Evolutionary conservation across 139 green algal genomes (phyloP), one percentile per base, ranked within the genome.

Genomic region (Volvox reticuliferus): DNA sequence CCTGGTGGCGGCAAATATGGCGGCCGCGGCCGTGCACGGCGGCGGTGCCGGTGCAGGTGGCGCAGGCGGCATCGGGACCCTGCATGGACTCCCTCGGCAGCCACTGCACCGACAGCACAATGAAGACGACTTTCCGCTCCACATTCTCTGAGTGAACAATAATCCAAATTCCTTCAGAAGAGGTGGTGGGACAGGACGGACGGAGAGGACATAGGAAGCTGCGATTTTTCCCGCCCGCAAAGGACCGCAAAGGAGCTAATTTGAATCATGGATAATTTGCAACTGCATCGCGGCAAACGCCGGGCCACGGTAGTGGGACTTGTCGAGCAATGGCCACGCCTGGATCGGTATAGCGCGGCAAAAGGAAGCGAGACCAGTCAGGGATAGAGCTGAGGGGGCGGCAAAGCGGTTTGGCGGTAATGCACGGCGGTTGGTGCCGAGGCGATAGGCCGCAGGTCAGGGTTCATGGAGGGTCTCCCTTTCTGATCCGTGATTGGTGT

Each of bases 51-150:
- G 62, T 50, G 73, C 30, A 22, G 73, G 77, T 14, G 78, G 78
- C 78, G 78, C 37, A 18, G 79, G 79, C 1, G 37, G 37, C 12
- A 50, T 44, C 50, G 36, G 83, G 62, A 13, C 63, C 65, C 21
- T 61, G 16, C 21, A 50, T 14, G 85, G 28, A 36, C 26, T 20
- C 20, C 83, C 37, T 37, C 69, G 79, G 44, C 50, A 55, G 24
- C 1, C 79, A 6, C 50, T 32, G 12, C 79, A 71, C 20, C 50
- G 14, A 2, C 79, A 24, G 1, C 26, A 82, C 28, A 89, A 89
- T 28, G 85, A 89, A 30, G 85, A 89, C 44, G 85, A 89, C n/a
- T 89, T 89, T 55, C 85, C 85, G 44, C 69, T 89, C 28, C 85
- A 89, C n/a, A 89, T 89, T 30, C 69, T 89, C 19, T 89, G 44